Percentiles rank a stretch among this genome's conserved stretches.
Evolutionary conservation across 306 rosid species (phyloP).

Genomic region (Hippophae tibetana): DNA sequence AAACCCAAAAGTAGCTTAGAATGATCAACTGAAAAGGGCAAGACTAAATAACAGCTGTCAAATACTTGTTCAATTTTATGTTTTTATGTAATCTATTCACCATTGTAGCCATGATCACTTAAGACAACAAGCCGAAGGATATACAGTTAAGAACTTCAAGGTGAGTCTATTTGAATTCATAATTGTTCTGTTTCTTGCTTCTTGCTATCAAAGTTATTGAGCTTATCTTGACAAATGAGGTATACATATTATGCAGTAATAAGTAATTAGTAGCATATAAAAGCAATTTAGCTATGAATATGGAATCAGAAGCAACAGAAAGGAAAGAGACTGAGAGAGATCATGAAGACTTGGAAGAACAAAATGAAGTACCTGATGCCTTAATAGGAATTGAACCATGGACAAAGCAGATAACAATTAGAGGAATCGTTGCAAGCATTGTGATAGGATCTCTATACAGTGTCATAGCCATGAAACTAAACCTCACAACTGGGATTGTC

Average conservation of each 20-base stretch:
- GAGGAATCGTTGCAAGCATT: conserved; percentile 67
- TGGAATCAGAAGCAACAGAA: conserved; percentile 16
- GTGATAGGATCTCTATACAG: conserved; percentile 60
- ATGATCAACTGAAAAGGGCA: no score
- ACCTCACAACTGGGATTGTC: conserved; percentile 80
- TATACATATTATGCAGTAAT: not conserved
- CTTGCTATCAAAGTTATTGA: not conserved
- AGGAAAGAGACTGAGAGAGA: conserved; percentile 27
- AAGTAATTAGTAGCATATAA: not conserved
- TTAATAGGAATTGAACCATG: conserved; percentile 30
- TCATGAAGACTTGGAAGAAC: not conserved
- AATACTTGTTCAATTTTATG: no score
- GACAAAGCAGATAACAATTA: conserved; percentile 63
- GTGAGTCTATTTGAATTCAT: not conserved
- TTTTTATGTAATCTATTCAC: no score
- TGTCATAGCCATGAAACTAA: conserved; percentile 78
- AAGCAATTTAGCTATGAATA: conserved; percentile 10
- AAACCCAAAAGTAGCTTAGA: no score
- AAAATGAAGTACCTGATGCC: conserved; percentile 3
- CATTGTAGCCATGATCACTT: no score
- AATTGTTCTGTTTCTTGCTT: not conserved
- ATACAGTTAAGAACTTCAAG: not conserved
- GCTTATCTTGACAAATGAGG: not conserved
- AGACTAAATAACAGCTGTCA: no score
- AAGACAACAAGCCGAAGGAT: not conserved